Percentiles rank a stretch among this genome's conserved stretches.
Evolutionary conservation across 192 early-diverging fungal species (phyloP).

Genomic region (Coemansia sp.): DNA sequence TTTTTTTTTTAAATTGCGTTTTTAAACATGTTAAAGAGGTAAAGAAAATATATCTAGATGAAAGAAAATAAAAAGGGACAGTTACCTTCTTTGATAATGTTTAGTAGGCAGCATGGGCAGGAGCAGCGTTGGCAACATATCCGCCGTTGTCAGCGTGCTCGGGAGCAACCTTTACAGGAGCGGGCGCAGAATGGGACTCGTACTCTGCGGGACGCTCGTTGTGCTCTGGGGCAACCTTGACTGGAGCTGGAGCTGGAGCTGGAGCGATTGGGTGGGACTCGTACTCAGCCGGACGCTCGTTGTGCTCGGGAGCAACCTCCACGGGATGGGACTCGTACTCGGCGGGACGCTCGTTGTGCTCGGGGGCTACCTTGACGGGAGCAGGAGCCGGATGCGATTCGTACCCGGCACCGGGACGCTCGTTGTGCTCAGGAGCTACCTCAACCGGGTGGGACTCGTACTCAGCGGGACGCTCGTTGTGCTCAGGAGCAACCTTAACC

Average conservation of each 20-base stretch:
- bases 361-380: background rate
- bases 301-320: slow-evolving; percentile 13
- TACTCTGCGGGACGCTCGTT: slow-evolving; percentile 12
- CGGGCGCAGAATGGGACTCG: background rate
- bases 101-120: slow-evolving; percentile 16
- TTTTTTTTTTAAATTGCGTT: background rate
- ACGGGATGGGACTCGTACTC: slow-evolving; percentile 5
- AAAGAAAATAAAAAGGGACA: too few relatives aligned
- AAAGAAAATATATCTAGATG: background rate
- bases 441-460: slow-evolving; percentile 3
- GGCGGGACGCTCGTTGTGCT: slow-evolving; percentile 6
- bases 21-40: background rate
- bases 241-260: too few relatives aligned
- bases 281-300: slow-evolving; percentile 7
- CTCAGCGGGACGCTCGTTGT: background rate
- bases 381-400: background rate
- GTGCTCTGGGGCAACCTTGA: slow-evolving; percentile 13
- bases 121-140: background rate
- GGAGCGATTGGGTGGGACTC: background rate
- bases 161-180: slow-evolving; percentile 1
- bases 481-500: slow-evolving; percentile 13
- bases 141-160: slow-evolving; percentile 11
- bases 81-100: background rate
- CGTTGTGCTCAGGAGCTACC: slow-evolving; percentile 13
- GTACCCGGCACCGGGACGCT: slow-evolving; percentile 9